Evolutionary conservation across 768 basidiomycete genomes (phyloP).

Genomic region (Boletus subparvulus): DNA sequence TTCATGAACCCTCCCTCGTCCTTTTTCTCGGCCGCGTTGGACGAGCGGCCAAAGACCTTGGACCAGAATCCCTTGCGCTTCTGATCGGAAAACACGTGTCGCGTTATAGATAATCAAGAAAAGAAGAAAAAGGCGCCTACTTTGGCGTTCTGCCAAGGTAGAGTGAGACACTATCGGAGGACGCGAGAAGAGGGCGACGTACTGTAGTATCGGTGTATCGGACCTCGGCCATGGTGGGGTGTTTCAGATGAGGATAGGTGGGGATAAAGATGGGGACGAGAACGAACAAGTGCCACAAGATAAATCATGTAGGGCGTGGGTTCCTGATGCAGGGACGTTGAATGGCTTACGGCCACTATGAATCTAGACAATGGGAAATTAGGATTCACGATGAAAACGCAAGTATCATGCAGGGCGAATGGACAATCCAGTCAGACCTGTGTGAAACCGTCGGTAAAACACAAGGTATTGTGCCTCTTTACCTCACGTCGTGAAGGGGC

Average conservation of each 20-base stretch:
- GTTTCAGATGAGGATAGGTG: not conserved
- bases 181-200: not conserved
- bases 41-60: conserved; percentile 5
- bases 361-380: not conserved
- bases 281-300: not conserved
- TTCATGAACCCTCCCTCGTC: conserved; percentile 5
- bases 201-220: conserved; percentile 1
- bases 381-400: not conserved
- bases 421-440: too few relatives aligned
- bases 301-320: conserved; percentile 8
- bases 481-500: conserved; percentile 2
- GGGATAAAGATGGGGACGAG: not conserved
- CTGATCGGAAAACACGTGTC: not conserved
- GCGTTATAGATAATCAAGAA: not conserved
- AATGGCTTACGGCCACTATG: not conserved
- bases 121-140: not conserved
- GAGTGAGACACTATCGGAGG: not conserved
- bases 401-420: too few relatives aligned
- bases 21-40: not conserved
- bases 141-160: conserved; percentile 2
- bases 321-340: conserved; percentile 1
- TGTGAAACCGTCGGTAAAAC: not conserved
- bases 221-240: conserved; percentile 2
- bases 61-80: conserved; percentile 21
- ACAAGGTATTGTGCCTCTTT: not conserved